These are phyloP conservation scores for Malus sylvestris DNA, from an alignment of 306 rosid genomes.

Conservation along the genomic window DNA sequence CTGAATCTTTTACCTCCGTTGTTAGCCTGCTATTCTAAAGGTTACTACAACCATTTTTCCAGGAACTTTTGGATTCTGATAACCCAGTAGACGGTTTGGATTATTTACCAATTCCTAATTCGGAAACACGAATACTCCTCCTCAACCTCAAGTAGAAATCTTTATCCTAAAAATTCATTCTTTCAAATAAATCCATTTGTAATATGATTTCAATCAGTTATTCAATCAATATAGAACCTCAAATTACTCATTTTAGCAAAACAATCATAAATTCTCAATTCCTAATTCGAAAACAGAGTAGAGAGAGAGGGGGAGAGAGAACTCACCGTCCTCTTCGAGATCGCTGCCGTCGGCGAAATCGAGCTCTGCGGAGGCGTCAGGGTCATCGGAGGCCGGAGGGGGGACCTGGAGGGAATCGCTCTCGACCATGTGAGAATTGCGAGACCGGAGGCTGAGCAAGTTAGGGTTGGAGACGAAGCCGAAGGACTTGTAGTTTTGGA, in stretches of 20 bases:
- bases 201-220: background rate
- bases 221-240: background rate
- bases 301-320: background rate
- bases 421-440: constrained; percentile 44
- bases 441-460: constrained; percentile 46
- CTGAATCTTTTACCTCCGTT: background rate
- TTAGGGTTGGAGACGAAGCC: constrained; percentile 79
- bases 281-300: background rate
- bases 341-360: constrained; percentile 57
- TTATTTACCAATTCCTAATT: background rate
- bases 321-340: constrained; percentile 84
- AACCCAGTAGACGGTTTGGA: background rate
- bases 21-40: background rate
- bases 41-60: background rate
- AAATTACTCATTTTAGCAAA: background rate
- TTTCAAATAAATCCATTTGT: background rate
- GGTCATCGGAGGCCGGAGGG: constrained; percentile 10
- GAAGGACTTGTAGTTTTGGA: constrained; percentile 61
- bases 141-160: background rate
- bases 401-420: constrained; percentile 44
- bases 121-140: background rate
- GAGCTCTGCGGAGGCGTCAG: constrained; percentile 5
- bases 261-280: background rate
- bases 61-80: background rate
- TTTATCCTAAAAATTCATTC: background rate